Percentiles rank a stretch among this genome's conserved stretches.
These are phyloP conservation scores for Botrytis pseudocinerea DNA, from an alignment of 2,329 filamentous ascomycete genomes.

Conservation along the genomic window DNA sequence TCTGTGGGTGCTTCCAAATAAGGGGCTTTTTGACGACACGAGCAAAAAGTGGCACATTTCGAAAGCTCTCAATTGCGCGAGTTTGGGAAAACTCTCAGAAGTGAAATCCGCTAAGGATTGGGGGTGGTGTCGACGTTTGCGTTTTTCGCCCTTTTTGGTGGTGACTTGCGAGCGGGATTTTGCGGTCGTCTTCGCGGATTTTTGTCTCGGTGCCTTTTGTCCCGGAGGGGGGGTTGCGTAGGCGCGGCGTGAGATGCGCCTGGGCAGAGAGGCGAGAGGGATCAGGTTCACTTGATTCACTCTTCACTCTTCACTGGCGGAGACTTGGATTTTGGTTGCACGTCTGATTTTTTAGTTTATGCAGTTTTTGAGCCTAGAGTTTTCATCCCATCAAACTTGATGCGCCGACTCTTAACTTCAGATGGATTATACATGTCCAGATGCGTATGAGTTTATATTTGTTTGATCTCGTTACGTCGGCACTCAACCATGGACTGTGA, in stretches of 20 bases:
- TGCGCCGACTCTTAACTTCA: not conserved
- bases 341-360: not conserved
- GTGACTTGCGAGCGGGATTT: not conserved
- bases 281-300: not conserved
- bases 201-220: not conserved
- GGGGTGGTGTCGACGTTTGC: slow-evolving; percentile 1
- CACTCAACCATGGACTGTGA: not conserved
- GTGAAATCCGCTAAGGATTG: not conserved
- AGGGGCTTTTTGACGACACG: not conserved
- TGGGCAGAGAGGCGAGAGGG: not conserved
- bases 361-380: not conserved
- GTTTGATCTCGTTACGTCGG: not conserved
- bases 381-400: not conserved
- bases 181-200: not conserved
- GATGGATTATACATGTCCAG: not conserved
- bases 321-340: not conserved
- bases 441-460: not conserved
- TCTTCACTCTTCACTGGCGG: not conserved
- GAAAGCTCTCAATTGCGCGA: slow-evolving; percentile 11
- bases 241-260: not conserved
- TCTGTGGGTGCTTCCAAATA: not conserved
- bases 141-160: slow-evolving; percentile 7
- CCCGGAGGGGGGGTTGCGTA: not conserved
- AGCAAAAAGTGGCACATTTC: not conserved
- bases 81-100: slow-evolving; percentile 14